phyloP scores from a whole-genome alignment of 768 basidiomycete genomes.

The Phaeotremella skinneri region DNA sequence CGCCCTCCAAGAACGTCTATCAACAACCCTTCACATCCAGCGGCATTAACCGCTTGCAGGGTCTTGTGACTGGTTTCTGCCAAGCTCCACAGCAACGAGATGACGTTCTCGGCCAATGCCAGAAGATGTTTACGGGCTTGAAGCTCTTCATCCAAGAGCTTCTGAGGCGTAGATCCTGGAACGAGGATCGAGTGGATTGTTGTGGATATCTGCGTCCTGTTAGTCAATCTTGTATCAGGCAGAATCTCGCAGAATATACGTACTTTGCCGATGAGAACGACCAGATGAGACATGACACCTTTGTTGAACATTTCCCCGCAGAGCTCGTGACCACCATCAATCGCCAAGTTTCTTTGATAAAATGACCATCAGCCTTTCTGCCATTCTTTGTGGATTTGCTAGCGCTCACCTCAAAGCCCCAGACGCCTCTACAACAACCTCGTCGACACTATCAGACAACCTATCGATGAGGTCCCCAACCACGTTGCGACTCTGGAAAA shows the following conservation, averaged over 20 bases:
- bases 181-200: slow-evolving; percentile 64
- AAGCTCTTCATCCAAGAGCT: slow-evolving; percentile 65
- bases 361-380: slow-evolving; percentile 1
- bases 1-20: slow-evolving; percentile 81
- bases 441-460: slow-evolving; percentile 84
- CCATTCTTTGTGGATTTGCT: background rate
- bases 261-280: slow-evolving; percentile 39
- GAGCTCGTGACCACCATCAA: slow-evolving; percentile 92
- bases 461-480: slow-evolving; percentile 81
- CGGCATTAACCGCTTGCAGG: slow-evolving; percentile 76
- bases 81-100: slow-evolving; percentile 89
- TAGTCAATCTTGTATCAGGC: background rate
- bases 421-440: slow-evolving; percentile 83
- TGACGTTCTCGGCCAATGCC: slow-evolving; percentile 85
- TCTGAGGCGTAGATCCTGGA: slow-evolving; percentile 21
- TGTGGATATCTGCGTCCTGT: slow-evolving; percentile 63
- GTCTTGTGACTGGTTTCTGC: slow-evolving; percentile 87
- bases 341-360: slow-evolving; percentile 78
- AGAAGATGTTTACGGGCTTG: slow-evolving; percentile 70
- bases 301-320: slow-evolving; percentile 98
- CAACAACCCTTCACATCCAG: slow-evolving; percentile 74
- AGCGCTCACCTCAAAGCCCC: slow-evolving; percentile 75
- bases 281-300: slow-evolving; percentile 67
- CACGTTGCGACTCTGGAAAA: slow-evolving; percentile 86
- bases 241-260: slow-evolving; percentile 4